Conservation (phyloP, 495 filamentous ascomycete genomes). For the Haplographium delicatum region DNA sequence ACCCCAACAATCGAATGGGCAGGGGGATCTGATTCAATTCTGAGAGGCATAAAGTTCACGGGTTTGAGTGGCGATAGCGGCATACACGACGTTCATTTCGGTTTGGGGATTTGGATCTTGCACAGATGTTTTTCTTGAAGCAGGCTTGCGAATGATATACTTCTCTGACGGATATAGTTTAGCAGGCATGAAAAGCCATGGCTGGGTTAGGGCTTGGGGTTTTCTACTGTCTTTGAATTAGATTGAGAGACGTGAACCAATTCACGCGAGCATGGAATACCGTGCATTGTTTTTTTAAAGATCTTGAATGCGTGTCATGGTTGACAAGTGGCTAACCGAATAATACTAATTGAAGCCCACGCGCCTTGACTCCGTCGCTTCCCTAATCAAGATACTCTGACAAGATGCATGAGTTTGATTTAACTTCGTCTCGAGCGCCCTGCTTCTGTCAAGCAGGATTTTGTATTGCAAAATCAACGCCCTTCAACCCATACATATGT, state of each 20-base stretch:
- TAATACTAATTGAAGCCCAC: too few species aligned
- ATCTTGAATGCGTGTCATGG: background rate
- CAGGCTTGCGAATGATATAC: conserved; percentile 21
- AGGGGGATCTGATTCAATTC: conserved; percentile 88
- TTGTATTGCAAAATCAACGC: too few species aligned
- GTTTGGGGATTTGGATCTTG: conserved; percentile 3
- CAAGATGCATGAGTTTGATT: too few species aligned
- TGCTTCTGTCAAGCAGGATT: too few species aligned
- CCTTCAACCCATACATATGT: conserved; percentile 50
- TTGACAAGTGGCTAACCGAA: background rate
- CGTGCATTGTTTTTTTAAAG: background rate
- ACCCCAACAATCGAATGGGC: conserved; percentile 59
- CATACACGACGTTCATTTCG: conserved; percentile 3
- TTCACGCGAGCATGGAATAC: conserved; percentile 18
- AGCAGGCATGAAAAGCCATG: conserved; percentile 12
- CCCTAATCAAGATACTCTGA: background rate
- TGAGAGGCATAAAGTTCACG: conserved; percentile 32
- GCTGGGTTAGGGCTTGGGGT: conserved; percentile 10
- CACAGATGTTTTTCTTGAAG: conserved; percentile 10
- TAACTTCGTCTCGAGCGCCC: too few species aligned
- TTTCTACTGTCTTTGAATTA: conserved; percentile 14
- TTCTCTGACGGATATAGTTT: conserved; percentile 10
- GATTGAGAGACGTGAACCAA: conserved; percentile 19
- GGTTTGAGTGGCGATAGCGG: background rate
- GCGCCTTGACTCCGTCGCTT: conserved; percentile 16